Evolutionary conservation across 768 basidiomycete genomes (phyloP).

Genomic region (Trametes cingulata): DNA sequence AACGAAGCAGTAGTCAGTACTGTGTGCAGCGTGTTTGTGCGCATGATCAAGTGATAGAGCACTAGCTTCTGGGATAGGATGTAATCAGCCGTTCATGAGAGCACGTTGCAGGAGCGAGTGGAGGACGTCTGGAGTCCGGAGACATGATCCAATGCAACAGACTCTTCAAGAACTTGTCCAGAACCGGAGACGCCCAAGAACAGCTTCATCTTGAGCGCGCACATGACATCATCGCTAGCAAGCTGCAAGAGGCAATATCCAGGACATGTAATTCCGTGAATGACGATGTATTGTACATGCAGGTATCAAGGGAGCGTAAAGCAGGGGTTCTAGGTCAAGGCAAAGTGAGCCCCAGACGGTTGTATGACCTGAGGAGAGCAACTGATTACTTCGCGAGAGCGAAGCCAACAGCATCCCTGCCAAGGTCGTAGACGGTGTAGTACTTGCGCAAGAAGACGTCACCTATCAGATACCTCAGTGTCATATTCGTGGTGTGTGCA

Average conservation of each 20-base stretch:
- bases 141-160: not conserved
- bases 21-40: not conserved
- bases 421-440: slow-evolving; percentile 88
- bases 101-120: not conserved
- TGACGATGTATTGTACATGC: slow-evolving; percentile 15
- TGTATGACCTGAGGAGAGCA: too few relatives aligned
- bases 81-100: not conserved
- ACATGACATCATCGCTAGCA: slow-evolving; percentile 1
- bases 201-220: too few relatives aligned
- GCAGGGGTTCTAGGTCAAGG: not conserved
- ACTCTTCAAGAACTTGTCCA: slow-evolving; percentile 2
- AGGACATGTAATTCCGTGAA: not conserved
- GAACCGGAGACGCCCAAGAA: not conserved
- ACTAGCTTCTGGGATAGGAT: not conserved
- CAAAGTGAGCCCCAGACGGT: not conserved
- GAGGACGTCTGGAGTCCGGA: not conserved
- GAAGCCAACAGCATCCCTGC: slow-evolving; percentile 80
- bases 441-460: slow-evolving; percentile 92
- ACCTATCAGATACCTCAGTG: slow-evolving; percentile 40
- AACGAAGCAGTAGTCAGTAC: not conserved
- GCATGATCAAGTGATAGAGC: not conserved
- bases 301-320: slow-evolving; percentile 14
- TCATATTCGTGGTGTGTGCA: not conserved
- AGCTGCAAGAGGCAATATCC: not conserved
- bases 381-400: slow-evolving; percentile 53